Conservation (phyloP, 2,329 filamentous ascomycete species). For the Beauveria rudraprayagi region DNA sequence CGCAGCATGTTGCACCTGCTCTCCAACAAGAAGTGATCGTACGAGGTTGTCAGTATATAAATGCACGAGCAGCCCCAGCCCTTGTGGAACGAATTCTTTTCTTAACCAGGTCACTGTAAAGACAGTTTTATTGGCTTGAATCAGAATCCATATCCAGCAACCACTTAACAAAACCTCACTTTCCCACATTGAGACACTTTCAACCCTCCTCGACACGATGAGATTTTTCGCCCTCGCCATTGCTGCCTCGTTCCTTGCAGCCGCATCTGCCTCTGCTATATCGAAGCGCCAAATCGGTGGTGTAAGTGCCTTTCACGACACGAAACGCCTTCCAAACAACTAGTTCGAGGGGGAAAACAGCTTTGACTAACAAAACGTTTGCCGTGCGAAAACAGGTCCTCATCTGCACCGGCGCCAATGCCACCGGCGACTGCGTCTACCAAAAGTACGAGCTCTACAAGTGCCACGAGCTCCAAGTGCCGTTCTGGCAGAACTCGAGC, state of each 20-base stretch:
- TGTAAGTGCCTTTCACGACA: slow-evolving; percentile 29
- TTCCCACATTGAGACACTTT: too few relatives aligned
- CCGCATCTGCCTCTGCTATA: slow-evolving; percentile 23
- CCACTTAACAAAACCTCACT: neutral
- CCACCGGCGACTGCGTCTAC: slow-evolving; percentile 39
- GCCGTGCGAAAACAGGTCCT: slow-evolving; percentile 29
- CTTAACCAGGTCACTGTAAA: neutral
- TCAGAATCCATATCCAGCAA: too few relatives aligned
- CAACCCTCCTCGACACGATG: slow-evolving; percentile 17
- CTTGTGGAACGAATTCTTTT: neutral
- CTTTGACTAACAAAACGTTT: neutral
- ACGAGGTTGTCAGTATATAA: neutral
- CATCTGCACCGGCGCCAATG: slow-evolving; percentile 42
- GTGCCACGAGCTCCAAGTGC: slow-evolving; percentile 37
- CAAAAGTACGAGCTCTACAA: slow-evolving; percentile 33
- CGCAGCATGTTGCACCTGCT: neutral
- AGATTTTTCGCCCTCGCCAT: slow-evolving; percentile 20
- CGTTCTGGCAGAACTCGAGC: slow-evolving; percentile 32
- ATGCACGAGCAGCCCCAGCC: neutral
- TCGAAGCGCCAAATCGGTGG: slow-evolving; percentile 37
- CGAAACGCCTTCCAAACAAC: neutral
- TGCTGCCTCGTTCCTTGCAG: slow-evolving; percentile 9
- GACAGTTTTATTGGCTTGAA: neutral
- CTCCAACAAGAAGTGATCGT: neutral
- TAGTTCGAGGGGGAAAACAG: neutral